Evolutionary conservation across 345 rosid genomes (phyloP), one percentile per base, ranked within the genome.

Genomic region (Clarkia xantiana): DNA sequence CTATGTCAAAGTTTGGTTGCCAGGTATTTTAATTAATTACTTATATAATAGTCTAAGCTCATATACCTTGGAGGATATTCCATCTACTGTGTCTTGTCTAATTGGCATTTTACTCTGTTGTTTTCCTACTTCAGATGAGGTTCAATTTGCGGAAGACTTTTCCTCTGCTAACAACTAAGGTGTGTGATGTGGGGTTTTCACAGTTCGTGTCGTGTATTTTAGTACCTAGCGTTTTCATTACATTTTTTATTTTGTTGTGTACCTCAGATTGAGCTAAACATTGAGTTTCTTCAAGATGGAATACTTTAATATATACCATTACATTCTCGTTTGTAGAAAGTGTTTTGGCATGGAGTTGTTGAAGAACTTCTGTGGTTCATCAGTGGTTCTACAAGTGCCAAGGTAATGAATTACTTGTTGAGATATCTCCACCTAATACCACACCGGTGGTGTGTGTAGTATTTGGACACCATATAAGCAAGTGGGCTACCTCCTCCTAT

Each of bases 311-410:
- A 42, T 7, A 47, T 29, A 59, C 29, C 62, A 18, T 47, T 59
- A 12, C 47, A 42, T 34, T 64, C 62, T 66, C 56, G 55, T 74
- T 57, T 62, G 52, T 52, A 93, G 97, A 93, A 72, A 79, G 94
- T 93, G 39, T 93, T 87, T 60, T 93, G 99, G 99, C 77, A 91
- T 46, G 99, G 94, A 49, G 95, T 87, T 70, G 86, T 87, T 65
- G 99, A 87, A 65, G 99, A 93, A 67, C 91, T 93, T 65, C 67
- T 93, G 11, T 93, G 99, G 99, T 87, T 84, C 73, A 78, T 87
- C 47, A 93, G 95, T 56, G 99, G 99, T 52, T 93, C 99, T 57
- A 84, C 95, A 55, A 80, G 59, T 70, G 91, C 95, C 59, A 87
- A 80, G 91, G 99, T 93, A 62, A 65, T 52, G 25, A 25, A 42